Evolutionary conservation across 257 asterid species (phyloP).

Genomic region (Nemophila menziesii): DNA sequence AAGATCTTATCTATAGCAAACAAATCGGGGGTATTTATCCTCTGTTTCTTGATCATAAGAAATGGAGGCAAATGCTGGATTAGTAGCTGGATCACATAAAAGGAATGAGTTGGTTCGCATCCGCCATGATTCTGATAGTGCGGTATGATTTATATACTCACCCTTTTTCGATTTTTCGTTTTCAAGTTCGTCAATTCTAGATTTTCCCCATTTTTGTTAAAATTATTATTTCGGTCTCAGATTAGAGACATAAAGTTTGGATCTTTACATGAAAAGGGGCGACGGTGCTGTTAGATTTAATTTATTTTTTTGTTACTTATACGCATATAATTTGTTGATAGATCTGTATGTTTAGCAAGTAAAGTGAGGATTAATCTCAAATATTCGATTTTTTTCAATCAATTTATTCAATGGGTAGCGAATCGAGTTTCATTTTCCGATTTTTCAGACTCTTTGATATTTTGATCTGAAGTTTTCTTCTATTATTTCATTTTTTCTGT

Average conservation of each 20-base stretch:
- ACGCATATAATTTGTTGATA: conserved; percentile 6
- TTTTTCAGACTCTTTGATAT: conserved; percentile 4
- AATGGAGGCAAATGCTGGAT: conserved; percentile 74
- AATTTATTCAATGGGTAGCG: conserved; percentile 8
- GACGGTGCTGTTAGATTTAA: conserved; percentile 5
- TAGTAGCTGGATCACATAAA: conserved; percentile 87
- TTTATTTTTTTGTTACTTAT: conserved; percentile 3
- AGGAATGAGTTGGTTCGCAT: conserved; percentile 59
- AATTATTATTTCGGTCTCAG: conserved; percentile 2
- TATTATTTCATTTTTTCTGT: not conserved
- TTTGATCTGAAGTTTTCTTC: conserved; percentile 1
- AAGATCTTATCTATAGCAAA: no score
- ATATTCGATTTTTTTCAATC: not conserved
- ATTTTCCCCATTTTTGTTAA: not conserved
- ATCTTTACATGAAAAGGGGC: conserved; percentile 11
- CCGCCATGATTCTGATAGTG: conserved; percentile 69
- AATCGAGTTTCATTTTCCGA: conserved; percentile 1
- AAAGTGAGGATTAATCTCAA: conserved; percentile 8
- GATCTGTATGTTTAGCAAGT: conserved; percentile 14
- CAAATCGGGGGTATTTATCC: not conserved
- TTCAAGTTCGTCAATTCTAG: conserved; percentile 1
- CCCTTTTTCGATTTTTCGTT: conserved; percentile 11
- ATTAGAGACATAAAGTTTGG: conserved; percentile 7
- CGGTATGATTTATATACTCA: conserved; percentile 27
- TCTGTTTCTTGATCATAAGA: conserved; percentile 2